Evolutionary conservation across 1,139 yeast genomes (phyloP), one percentile per base, ranked within the genome.

Genomic region (Nakaseomyces glabratus): DNA sequence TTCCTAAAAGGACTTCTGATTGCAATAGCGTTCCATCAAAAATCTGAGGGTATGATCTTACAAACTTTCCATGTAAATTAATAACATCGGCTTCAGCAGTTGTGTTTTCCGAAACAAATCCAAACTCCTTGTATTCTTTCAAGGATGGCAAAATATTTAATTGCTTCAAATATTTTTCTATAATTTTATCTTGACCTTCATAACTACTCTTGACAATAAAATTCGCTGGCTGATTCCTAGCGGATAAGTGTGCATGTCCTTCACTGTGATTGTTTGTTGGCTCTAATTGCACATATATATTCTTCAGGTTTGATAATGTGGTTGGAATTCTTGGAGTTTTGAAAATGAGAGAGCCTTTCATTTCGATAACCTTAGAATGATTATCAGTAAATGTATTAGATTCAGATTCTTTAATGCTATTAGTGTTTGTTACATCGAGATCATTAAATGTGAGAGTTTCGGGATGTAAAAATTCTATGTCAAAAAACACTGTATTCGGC

Each of bases 401-500:
- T 11, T 21, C 30, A 3, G 14, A 6, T 13, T 7, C 18, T 11
- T 20, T 21, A 3, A 10, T 20, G 7, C 23, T 12, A 2, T 11
- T 19, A 2, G n/a, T 23, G 6, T n/a, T 18, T 10, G 17, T 22
- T 16, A 17, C 17, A 19, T 20, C 19, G 9, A 16, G 15, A 7
- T 24, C 29, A 32, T 18, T 26, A n/a, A 20, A n/a, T 4, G 32
- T 16, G 7, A 24, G 19, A 2, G 30, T 17, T 13, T 20, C 24
- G 5, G 17, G 7, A 17, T 28, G 9, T 22, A 16, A 34, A 31
- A 48, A 45, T 26, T 45, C 47, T 2, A 76, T 65, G 42, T 80
- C 86, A 46, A 78, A 76, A 51, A 82, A 81, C 0, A 81, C 72
- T 42, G 73, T 82, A 35, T 76, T 62, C 0, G 93, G 93, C 30